Percentiles rank a stretch among this genome's conserved stretches.
These are phyloP conservation scores for Petunia secreta DNA, from an alignment of 257 asterid species.

Conservation along the genomic window DNA sequence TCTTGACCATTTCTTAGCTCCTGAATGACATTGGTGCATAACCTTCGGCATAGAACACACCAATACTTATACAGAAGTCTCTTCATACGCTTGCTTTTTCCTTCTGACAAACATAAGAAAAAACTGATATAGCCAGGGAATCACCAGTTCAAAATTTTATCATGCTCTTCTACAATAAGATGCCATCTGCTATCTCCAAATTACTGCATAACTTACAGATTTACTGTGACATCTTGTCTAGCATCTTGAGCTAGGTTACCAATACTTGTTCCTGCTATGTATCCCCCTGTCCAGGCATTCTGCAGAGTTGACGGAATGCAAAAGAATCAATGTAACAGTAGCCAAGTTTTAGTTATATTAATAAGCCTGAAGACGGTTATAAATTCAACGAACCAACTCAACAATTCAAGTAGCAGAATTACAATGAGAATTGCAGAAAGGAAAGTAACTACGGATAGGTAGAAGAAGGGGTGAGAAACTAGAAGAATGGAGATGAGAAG, in stretches of 20 bases:
- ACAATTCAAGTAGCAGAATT: no score
- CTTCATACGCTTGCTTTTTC: background rate
- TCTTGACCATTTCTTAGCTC: background rate
- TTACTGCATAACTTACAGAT: conserved; percentile 14
- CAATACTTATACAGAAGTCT: background rate
- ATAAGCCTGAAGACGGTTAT: background rate
- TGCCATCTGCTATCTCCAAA: background rate
- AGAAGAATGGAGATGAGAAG: no score
- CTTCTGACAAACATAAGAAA: background rate
- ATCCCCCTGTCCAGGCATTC: conserved; percentile 98
- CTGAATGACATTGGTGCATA: background rate
- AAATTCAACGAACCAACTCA: no score
- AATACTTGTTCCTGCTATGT: conserved; percentile 83
- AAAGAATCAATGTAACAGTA: conserved; percentile 21
- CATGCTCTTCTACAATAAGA: background rate
- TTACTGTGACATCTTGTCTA: background rate
- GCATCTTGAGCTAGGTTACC: conserved; percentile 43
- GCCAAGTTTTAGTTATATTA: background rate
- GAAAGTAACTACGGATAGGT: no score
- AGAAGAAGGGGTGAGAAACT: no score
- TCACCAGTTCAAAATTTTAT: background rate
- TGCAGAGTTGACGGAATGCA: conserved; percentile 32
- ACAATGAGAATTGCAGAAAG: no score
- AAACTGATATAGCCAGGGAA: background rate
- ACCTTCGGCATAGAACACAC: background rate